Evolutionary conservation across 805 yeast species (phyloP), one percentile per base, ranked within the genome.

Genomic region (Wickerhamomyces bovis): DNA sequence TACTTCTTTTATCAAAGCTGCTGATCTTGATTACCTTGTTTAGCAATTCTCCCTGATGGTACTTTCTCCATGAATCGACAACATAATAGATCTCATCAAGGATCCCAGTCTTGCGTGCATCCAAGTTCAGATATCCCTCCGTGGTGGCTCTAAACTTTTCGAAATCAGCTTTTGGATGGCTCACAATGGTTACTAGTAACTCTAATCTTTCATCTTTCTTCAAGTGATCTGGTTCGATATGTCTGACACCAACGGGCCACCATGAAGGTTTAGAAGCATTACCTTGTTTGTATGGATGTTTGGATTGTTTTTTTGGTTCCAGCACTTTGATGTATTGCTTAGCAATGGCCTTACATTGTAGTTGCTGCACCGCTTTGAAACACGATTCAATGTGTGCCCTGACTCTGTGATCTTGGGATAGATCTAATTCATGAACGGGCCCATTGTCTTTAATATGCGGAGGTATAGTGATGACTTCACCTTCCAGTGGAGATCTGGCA

Each of bases 151-250:
- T 41, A n/a, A 52, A 30, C 4, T 20, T 39, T 16, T 41, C 25
- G 7, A 45, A 20, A n/a, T 33, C 9, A 3, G 51, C 30, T 49
- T 49, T 15, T 46, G 48, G 15, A 31, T 60, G 55, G 20, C 63
- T 43, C 6, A 71, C 43, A 12, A 80, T 68, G 12, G 64, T 52
- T 28, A 74, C 63, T 57, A 85, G 62, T 21, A 85, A 62, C 5
- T 56, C 57, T 18, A 83, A 55, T 45, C 94, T 66, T 54, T 80
- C 83, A 1, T 64, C 65, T 57, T 81, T 84, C 48, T 69, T 72
- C 47, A 85, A 65, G 63, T 85, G 92, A 58, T 84, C 92, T 0
- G 92, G 92, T 56, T 85, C 90, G 39, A 68, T 70, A 62, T 85
- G 92, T 33, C 77, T 66, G 1, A 81, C 76, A 12, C 52, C 47